Percentiles rank a stretch among this genome's conserved stretches.
Conservation (phyloP, 1,139 yeast species). For the Hyphopichia wangnamkhiaoensis region DNA sequence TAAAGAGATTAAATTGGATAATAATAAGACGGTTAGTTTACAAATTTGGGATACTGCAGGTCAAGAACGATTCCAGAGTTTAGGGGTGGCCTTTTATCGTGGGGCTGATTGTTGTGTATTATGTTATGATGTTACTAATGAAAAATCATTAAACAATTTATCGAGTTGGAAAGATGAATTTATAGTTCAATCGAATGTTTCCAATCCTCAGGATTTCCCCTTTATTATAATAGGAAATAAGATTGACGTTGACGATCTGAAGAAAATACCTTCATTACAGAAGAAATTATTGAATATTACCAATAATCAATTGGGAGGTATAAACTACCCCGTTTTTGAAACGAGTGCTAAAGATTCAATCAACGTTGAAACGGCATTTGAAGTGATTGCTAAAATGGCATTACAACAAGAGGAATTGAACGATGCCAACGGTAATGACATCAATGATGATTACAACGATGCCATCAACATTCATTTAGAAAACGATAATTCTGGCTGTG, state of each 20-base stretch:
- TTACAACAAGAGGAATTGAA: slow-evolving; percentile 87
- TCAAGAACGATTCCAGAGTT: slow-evolving; percentile 93
- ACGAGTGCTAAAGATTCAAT: slow-evolving; percentile 94
- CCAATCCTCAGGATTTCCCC: slow-evolving; percentile 93
- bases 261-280: slow-evolving; percentile 71
- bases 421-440: slow-evolving; percentile 81
- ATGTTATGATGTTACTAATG: slow-evolving; percentile 92
- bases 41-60: slow-evolving; percentile 99
- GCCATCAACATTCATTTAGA: slow-evolving; percentile 94
- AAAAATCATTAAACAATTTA: slow-evolving; percentile 86
- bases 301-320: slow-evolving; percentile 69
- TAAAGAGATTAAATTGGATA: slow-evolving; percentile 84
- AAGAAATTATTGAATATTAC: slow-evolving; percentile 88
- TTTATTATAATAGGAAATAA: slow-evolving; percentile 94
- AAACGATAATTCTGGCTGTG: slow-evolving; percentile 74
- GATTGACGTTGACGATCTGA: slow-evolving; percentile 90
- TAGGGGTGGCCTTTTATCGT: slow-evolving; percentile 96
- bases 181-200: slow-evolving; percentile 86
- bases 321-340: slow-evolving; percentile 86
- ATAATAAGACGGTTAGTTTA: slow-evolving; percentile 68
- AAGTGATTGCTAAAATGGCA: slow-evolving; percentile 94
- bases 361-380: slow-evolving; percentile 93
- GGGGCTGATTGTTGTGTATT: slow-evolving; percentile 98
- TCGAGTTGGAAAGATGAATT: slow-evolving; percentile 96
- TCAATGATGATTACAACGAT: slow-evolving; percentile 78